Evolutionary conservation across 805 yeast genomes (phyloP), one percentile per base, ranked within the genome.

Genomic region (Saccharomycopsis oosterbeekiorum): DNA sequence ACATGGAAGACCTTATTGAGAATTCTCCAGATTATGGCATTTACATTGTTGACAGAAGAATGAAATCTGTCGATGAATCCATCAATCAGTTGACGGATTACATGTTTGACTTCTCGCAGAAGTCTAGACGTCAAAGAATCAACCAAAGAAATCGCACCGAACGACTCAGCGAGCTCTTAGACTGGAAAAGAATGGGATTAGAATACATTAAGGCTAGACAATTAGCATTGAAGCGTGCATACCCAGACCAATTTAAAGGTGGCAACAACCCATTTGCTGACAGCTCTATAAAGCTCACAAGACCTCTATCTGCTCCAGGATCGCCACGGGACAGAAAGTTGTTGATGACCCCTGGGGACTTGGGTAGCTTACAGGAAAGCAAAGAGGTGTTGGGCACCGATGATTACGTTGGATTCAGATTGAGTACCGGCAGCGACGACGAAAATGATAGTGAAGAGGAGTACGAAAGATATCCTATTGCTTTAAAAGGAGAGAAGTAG

Each of bases 71-170:
- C 54, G 97, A 93, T 68, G 98, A 93, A 71, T 86, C 96, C 34
- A 91, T 93, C 70, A 85, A 90, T 72, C 98, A 93, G 76, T 80
- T 93, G 68, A 82, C 90, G 37, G 88, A 88, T 67, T 86, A 85
- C 73, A 91, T 93, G 97, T 89, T 81, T 74, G 93, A 88, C 56
- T 93, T 93, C 74, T 80, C 90, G 51, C 80, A 82, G 68, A 91
- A 94, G 76, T 87, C 96, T 15, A 85, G 97, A 75, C 88, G 99
- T 75, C 97, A 94, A 74, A 84, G 99, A 75, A 93, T 93, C 76
- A 94, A 94, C 75, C 98, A 93, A 78, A 85, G 99, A 77, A 93
- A 93, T 75, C 84, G 99, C 74, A 94, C 97, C 36, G 99, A 93
- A 76, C 81, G 99, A 68, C 80, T 93, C 65, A 85, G 94, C 58